A percentile compares a stretch with the other conserved stretches of the same genome.
phyloP scores from a whole-genome alignment of 2,329 filamentous ascomycete species.

The Aspergillus viridinutans region DNA sequence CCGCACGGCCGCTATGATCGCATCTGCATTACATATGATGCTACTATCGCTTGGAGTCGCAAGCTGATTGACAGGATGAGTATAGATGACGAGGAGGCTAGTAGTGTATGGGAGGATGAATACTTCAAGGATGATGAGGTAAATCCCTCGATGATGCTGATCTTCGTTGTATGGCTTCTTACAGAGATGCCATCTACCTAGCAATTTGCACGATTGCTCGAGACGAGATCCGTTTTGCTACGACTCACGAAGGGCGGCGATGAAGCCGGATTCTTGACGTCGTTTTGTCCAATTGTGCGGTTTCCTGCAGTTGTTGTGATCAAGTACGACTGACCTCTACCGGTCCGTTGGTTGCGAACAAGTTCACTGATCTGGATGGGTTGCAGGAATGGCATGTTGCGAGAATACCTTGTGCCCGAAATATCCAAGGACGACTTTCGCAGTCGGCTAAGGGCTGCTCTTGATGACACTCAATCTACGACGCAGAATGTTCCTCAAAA shows the following conservation, averaged over 20 bases:
- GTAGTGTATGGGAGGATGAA: slow-evolving; percentile 67
- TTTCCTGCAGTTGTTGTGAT: slow-evolving; percentile 79
- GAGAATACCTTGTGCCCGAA: slow-evolving; percentile 68
- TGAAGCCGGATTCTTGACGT: slow-evolving; percentile 75
- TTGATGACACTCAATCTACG: slow-evolving; percentile 24
- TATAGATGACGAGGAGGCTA: slow-evolving; percentile 66
- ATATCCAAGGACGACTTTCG: slow-evolving; percentile 64
- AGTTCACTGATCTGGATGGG: slow-evolving; percentile 10
- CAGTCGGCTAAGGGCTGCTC: slow-evolving; percentile 47
- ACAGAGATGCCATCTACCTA: slow-evolving; percentile 8
- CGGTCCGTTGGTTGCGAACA: neutral
- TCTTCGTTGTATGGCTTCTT: neutral
- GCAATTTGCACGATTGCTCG: slow-evolving; percentile 55
- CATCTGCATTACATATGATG: neutral
- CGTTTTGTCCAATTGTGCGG: slow-evolving; percentile 74
- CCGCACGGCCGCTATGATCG: slow-evolving; percentile 9
- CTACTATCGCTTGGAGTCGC: neutral
- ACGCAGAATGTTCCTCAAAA: slow-evolving; percentile 3
- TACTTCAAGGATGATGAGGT: slow-evolving; percentile 57
- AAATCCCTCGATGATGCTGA: slow-evolving; percentile 6
- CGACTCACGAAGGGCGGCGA: slow-evolving; percentile 68
- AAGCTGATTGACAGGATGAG: slow-evolving; percentile 5
- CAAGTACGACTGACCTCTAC: slow-evolving; percentile 47
- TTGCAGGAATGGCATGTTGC: slow-evolving; percentile 66
- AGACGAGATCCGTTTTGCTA: slow-evolving; percentile 63